A percentile compares a stretch with the other conserved stretches of the same genome.
Conservation (phyloP, 2,329 filamentous ascomycete genomes). For the Acarospora socialis region DNA sequence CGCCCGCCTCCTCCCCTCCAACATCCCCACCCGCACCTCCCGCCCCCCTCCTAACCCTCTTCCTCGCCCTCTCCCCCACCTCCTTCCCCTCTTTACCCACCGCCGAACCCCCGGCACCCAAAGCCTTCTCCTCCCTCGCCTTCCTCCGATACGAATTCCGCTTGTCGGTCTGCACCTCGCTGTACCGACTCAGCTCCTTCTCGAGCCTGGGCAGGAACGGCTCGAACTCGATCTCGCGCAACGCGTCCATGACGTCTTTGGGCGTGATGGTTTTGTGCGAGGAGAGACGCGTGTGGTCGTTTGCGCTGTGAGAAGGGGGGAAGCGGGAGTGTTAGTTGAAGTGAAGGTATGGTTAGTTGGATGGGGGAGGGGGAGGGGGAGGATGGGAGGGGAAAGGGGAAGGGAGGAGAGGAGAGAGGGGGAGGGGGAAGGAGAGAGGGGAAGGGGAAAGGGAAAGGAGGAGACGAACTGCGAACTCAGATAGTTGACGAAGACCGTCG, state of each 20-base stretch:
- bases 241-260: constrained; percentile 44
- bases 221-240: constrained; percentile 48
- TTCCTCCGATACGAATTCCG: constrained; percentile 26
- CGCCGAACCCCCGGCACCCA: not conserved
- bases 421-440: not conserved
- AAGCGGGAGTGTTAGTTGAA: constrained; percentile 6
- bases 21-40: constrained; percentile 11
- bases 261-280: constrained; percentile 45
- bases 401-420: not conserved
- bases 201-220: constrained; percentile 43
- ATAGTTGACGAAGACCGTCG: constrained; percentile 54
- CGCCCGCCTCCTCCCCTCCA: constrained; percentile 8
- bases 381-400: not conserved
- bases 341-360: no score
- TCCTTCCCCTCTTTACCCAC: not conserved
- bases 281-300: constrained; percentile 40
- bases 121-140: constrained; percentile 19
- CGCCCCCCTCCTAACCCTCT: constrained; percentile 4
- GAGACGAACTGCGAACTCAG: constrained; percentile 41
- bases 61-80: constrained; percentile 5
- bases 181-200: constrained; percentile 39
- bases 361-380: not conserved
- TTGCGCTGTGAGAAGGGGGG: constrained; percentile 32
- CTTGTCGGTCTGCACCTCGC: constrained; percentile 24
- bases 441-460: not conserved